These are phyloP conservation scores for Syzygium aqueum DNA, from an alignment of 345 rosid genomes.

Conservation along the genomic window DNA sequence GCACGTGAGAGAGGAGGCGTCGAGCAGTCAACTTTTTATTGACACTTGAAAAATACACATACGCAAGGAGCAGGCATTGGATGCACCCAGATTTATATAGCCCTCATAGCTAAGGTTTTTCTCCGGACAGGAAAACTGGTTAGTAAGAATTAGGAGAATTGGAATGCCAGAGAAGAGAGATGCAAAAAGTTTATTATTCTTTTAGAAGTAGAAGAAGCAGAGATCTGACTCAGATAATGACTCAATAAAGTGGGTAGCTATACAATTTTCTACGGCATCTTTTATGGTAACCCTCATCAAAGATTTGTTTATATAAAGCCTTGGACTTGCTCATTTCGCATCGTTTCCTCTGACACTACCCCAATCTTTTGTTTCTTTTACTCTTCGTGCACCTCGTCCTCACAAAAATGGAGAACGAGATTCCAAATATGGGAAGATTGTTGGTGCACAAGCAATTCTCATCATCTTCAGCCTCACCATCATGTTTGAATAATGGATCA, in stretches of 20 bases:
- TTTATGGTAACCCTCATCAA: constrained; percentile 1
- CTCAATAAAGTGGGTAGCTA: constrained; percentile 15
- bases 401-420: constrained; percentile 14
- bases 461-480: neutral
- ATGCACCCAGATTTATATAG: neutral
- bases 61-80: neutral
- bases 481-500: neutral
- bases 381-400: neutral
- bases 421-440: constrained; percentile 48
- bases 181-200: neutral
- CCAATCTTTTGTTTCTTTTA: constrained; percentile 3
- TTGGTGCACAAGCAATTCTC: constrained; percentile 8
- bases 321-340: constrained; percentile 8
- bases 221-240: constrained; percentile 39
- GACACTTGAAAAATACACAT: neutral
- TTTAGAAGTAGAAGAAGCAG: constrained; percentile 20
- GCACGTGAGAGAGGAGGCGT: neutral
- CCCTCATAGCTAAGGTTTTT: neutral
- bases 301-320: constrained; percentile 19
- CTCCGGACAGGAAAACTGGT: neutral
- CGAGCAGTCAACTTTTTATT: neutral
- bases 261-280: constrained; percentile 5
- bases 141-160: neutral
- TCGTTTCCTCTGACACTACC: constrained; percentile 20
- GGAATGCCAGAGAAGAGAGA: neutral